phyloP scores from a whole-genome alignment of 2,329 filamentous ascomycete species.

The Colletotrichum godetiae region DNA sequence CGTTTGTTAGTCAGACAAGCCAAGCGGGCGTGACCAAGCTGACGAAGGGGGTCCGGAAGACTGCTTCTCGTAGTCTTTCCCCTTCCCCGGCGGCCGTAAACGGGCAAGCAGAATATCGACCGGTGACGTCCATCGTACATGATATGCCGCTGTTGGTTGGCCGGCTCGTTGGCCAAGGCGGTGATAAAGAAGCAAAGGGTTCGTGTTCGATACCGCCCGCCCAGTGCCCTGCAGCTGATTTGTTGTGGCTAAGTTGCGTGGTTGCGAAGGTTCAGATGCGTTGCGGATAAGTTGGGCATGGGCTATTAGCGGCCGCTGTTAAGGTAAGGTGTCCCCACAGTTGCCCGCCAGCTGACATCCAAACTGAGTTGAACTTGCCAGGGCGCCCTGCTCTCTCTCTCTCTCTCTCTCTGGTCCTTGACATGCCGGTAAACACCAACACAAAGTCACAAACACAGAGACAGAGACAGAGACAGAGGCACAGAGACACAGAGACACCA shows the following conservation, averaged over 20 bases:
- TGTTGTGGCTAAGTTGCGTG: background rate
- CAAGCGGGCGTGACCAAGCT: background rate
- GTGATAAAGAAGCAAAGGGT: slow-evolving; percentile 5
- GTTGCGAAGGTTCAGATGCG: background rate
- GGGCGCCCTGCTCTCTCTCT: background rate
- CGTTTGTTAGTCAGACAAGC: background rate
- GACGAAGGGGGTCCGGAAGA: background rate
- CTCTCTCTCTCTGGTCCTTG: background rate
- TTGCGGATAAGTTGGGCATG: slow-evolving; percentile 18
- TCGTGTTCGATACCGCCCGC: background rate
- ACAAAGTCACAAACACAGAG: background rate
- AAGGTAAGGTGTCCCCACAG: background rate
- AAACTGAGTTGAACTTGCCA: background rate
- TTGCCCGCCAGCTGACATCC: background rate
- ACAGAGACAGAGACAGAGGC: no score
- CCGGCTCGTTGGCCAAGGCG: background rate
- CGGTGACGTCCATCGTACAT: background rate
- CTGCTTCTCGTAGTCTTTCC: background rate
- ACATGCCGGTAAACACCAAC: background rate
- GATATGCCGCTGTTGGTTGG: background rate
- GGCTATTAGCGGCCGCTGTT: background rate
- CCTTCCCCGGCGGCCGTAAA: background rate
- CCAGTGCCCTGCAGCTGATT: background rate
- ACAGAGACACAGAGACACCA: background rate
- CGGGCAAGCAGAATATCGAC: background rate